A percentile compares a stretch with the other conserved stretches of the same genome.
Evolutionary conservation across 441 rosid genomes (phyloP).

Genomic region (Gossypium trilobum): DNA sequence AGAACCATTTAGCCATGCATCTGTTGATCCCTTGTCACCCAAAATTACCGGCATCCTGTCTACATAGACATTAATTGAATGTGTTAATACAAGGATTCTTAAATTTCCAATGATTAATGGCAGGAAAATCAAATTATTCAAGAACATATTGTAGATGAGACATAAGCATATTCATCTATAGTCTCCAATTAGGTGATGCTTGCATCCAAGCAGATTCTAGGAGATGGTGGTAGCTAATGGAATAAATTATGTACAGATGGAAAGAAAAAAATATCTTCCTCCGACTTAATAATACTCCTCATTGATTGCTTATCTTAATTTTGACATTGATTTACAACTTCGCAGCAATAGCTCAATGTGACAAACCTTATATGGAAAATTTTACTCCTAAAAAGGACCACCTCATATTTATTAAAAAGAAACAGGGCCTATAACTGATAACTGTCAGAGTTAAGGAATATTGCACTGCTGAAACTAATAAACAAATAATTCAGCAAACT

Average conservation of each 20-base stretch:
- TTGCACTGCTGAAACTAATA: background rate
- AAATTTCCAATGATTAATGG: background rate
- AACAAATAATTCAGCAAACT: background rate
- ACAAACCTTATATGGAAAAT: background rate
- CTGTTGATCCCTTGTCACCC: constrained; percentile 52
- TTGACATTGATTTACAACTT: background rate
- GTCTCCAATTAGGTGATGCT: background rate
- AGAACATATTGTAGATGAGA: background rate
- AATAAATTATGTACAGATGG: background rate
- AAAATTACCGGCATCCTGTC: constrained; percentile 89
- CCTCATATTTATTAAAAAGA: background rate
- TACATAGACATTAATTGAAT: constrained; percentile 16
- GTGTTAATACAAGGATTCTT: background rate
- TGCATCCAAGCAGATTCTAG: background rate
- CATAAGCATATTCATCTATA: background rate
- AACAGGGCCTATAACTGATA: background rate
- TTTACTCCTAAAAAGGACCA: background rate
- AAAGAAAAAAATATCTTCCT: background rate
- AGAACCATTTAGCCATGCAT: constrained; percentile 57
- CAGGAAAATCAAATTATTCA: background rate
- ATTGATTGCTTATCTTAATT: background rate
- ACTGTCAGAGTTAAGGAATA: background rate
- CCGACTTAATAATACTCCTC: background rate
- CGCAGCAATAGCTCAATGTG: background rate
- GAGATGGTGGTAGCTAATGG: background rate